phyloP scores from a whole-genome alignment of 495 filamentous ascomycete species.

The Podospora bellae-mahoneyi region DNA sequence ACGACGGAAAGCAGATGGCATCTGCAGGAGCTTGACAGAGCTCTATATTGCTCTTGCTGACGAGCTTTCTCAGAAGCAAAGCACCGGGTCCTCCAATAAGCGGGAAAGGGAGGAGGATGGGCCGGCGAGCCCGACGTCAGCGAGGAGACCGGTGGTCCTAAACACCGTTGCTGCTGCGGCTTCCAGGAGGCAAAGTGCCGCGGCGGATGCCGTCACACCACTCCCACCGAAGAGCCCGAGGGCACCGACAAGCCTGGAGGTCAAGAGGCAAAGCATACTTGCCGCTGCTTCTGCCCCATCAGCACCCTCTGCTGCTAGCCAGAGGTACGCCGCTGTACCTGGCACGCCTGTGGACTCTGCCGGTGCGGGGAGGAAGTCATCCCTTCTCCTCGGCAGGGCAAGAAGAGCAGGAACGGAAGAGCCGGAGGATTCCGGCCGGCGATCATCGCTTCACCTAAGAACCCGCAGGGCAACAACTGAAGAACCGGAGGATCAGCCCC shows the following conservation, averaged over 20 bases:
- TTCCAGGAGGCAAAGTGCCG: conserved; percentile 38
- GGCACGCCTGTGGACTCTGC: conserved; percentile 30
- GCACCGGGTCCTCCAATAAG: not conserved
- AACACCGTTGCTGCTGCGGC: conserved; percentile 28
- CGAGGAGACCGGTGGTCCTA: conserved; percentile 25
- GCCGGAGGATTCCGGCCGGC: conserved; percentile 44
- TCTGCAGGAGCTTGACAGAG: conserved; percentile 91
- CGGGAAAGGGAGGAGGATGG: conserved; percentile 28
- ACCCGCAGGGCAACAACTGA: conserved; percentile 47
- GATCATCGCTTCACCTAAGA: conserved; percentile 43
- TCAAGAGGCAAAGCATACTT: conserved; percentile 62
- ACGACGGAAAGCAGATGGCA: conserved; percentile 82
- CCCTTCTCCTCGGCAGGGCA: conserved; percentile 42
- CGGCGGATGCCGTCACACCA: conserved; percentile 32
- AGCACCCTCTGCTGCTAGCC: conserved; percentile 38
- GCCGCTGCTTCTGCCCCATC: conserved; percentile 12
- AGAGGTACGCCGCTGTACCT: conserved; percentile 34
- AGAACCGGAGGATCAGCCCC: conserved; percentile 43
- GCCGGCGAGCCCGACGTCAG: conserved; percentile 35
- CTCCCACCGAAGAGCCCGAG: conserved; percentile 53
- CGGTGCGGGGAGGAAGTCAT: conserved; percentile 42
- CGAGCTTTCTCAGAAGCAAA: conserved; percentile 36
- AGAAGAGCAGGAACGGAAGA: conserved; percentile 47
- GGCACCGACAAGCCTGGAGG: conserved; percentile 67
- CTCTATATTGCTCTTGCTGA: conserved; percentile 83